Evolutionary conservation across 371 early-diverging fungal genomes (phyloP).

Genomic region (Mucor velutinosus): DNA sequence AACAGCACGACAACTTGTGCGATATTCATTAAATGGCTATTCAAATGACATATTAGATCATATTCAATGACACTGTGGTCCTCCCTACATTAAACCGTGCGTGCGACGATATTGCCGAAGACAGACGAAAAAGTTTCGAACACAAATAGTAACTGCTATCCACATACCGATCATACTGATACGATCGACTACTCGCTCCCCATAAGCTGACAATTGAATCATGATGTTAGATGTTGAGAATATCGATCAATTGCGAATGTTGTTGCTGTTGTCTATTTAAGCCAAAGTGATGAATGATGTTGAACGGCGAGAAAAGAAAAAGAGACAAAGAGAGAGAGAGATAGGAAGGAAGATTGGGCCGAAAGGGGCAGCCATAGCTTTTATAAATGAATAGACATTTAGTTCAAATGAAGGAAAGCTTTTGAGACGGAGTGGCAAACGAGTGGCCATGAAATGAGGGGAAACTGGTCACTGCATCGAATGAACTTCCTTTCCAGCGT

Average conservation of each 20-base stretch:
- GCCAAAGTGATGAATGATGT: not conserved
- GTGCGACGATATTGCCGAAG: constrained; percentile 44
- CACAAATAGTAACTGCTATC: constrained; percentile 37
- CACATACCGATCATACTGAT: constrained; percentile 51
- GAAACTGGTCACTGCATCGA: not conserved
- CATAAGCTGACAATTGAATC: constrained; percentile 39
- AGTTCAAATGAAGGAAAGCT: not conserved
- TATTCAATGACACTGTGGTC: not conserved
- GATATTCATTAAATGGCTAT: constrained; percentile 46
- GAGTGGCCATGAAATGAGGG: constrained; percentile 14
- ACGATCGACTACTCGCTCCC: constrained; percentile 42
- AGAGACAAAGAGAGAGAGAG: not conserved
- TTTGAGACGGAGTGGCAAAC: constrained; percentile 10
- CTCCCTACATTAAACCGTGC: constrained; percentile 45
- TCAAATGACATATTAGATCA: not conserved
- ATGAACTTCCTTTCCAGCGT: constrained; percentile 3
- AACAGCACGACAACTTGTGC: constrained; percentile 41
- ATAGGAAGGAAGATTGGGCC: not conserved
- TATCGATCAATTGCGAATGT: not conserved
- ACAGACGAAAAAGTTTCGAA: constrained; percentile 44
- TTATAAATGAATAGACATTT: not conserved
- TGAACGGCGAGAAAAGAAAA: not conserved
- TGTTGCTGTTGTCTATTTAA: not conserved
- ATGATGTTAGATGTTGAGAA: constrained; percentile 7
- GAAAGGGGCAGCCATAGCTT: not conserved